These are phyloP conservation scores for Colletotrichum sp. DNA, from an alignment of 2,329 filamentous ascomycete species.

Conservation along the genomic window DNA sequence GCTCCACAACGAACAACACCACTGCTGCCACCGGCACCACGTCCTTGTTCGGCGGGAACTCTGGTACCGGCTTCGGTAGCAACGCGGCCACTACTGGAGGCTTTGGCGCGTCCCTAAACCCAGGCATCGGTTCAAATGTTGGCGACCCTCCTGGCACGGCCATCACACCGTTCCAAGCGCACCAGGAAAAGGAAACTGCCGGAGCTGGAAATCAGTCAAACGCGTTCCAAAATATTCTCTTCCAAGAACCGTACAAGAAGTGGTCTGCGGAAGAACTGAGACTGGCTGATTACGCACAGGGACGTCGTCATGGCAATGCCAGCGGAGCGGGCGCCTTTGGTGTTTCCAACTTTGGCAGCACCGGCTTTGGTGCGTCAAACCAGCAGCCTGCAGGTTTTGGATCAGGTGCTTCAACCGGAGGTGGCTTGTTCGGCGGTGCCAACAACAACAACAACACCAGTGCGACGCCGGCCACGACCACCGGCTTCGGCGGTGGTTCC, in stretches of 20 bases:
- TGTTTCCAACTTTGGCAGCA: slow-evolving; percentile 53
- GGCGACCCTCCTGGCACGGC: slow-evolving; percentile 73
- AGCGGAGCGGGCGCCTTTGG: slow-evolving; percentile 89
- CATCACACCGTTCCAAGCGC: slow-evolving; percentile 69
- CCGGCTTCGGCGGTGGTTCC: slow-evolving; percentile 25
- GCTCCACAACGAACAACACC: slow-evolving; percentile 43
- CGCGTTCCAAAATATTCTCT: slow-evolving; percentile 79
- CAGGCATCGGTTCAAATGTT: slow-evolving; percentile 54
- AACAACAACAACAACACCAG: slow-evolving; percentile 21
- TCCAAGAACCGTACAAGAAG: slow-evolving; percentile 82
- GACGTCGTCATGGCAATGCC: slow-evolving; percentile 80
- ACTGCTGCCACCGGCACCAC: slow-evolving; percentile 41
- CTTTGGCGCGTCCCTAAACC: slow-evolving; percentile 50
- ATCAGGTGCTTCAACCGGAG: slow-evolving; percentile 26
- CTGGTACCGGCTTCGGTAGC: slow-evolving; percentile 40
- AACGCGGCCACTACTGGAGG: slow-evolving; percentile 37
- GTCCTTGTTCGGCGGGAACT: slow-evolving; percentile 52
- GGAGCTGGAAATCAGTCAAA: slow-evolving; percentile 56
- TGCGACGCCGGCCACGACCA: slow-evolving; percentile 2
- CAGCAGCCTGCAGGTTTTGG: slow-evolving; percentile 48
- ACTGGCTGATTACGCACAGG: slow-evolving; percentile 86
- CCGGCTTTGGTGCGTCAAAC: slow-evolving; percentile 51
- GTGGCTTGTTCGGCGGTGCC: slow-evolving; percentile 45
- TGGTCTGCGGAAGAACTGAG: slow-evolving; percentile 88
- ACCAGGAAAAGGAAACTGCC: slow-evolving; percentile 74